A percentile compares a stretch with the other conserved stretches of the same genome.
phyloP scores from a whole-genome alignment of 192 early-diverging fungal species.

The Rhizophagus sp. region DNA sequence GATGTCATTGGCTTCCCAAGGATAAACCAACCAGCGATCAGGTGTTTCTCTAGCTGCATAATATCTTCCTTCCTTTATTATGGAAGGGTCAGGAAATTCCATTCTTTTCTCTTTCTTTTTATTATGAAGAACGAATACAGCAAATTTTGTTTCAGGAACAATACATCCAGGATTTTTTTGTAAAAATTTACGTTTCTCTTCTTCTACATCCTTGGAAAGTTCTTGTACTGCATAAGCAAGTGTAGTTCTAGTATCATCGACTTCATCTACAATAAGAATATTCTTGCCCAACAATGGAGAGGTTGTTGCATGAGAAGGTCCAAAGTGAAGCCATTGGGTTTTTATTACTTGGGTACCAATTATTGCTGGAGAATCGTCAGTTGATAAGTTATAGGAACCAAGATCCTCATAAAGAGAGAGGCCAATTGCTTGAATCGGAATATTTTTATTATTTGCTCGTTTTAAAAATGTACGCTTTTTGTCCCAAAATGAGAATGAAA shows the following conservation, averaged over 20 bases:
- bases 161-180: conserved; percentile 9
- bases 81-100: conserved; percentile 57
- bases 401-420: conserved; percentile 77
- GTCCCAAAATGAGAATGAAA: background rate
- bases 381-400: conserved; percentile 28
- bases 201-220: conserved; percentile 66
- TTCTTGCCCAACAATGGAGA: conserved; percentile 64
- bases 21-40: conserved; percentile 75
- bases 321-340: conserved; percentile 83
- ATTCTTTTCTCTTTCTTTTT: conserved; percentile 74
- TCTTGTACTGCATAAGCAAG: conserved; percentile 73
- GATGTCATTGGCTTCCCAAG: conserved; percentile 76
- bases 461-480: conserved; percentile 69
- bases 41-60: conserved; percentile 73
- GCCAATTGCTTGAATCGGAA: conserved; percentile 78
- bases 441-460: conserved; percentile 65
- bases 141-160: conserved; percentile 60
- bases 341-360: conserved; percentile 67
- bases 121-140: conserved; percentile 78
- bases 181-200: conserved; percentile 45
- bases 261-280: conserved; percentile 80
- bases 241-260: conserved; percentile 76
- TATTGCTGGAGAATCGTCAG: conserved; percentile 41
- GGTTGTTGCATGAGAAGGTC: conserved; percentile 54
- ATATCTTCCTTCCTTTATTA: conserved; percentile 54